Conservation (phyloP, 148 eudicot species). For the Rhododendron kiyosumense region DNA sequence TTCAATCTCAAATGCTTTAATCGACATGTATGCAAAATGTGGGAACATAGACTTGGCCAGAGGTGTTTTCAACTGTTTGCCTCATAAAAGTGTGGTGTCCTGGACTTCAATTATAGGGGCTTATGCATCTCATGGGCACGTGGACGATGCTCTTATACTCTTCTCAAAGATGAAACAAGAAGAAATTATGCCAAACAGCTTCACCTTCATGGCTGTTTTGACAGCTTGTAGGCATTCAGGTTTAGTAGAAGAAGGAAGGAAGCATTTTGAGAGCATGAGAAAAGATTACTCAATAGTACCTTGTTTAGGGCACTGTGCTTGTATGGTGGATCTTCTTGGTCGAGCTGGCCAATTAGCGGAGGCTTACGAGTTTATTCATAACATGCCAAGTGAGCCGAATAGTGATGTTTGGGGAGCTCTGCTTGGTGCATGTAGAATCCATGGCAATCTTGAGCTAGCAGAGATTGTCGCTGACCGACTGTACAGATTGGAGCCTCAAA, state of each 20-base stretch:
- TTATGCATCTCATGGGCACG: conserved; percentile 30
- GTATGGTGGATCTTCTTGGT: no score
- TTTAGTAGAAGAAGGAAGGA: conserved; percentile 26
- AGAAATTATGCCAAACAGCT: conserved; percentile 23
- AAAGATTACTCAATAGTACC: no score
- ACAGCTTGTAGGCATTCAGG: conserved; percentile 36
- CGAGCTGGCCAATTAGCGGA: no score
- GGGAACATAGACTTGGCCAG: conserved; percentile 18
- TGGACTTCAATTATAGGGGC: conserved; percentile 27
- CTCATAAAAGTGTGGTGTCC: conserved; percentile 20
- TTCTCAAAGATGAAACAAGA: conserved; percentile 23
- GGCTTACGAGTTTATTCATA: no score
- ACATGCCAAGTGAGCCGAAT: no score
- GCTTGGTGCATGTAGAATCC: no score
- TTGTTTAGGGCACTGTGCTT: no score
- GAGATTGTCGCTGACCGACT: no score
- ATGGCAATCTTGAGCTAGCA: no score
- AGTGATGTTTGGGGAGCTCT: no score
- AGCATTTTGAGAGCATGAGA: conserved; percentile 22
- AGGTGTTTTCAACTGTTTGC: conserved; percentile 14
- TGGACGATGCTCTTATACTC: conserved; percentile 17
- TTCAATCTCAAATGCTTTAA: conserved; percentile 19
- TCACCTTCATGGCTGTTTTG: conserved; percentile 25
- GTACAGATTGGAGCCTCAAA: no score
- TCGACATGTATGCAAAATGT: conserved; percentile 25